Evolutionary conservation across 2,329 filamentous ascomycete species (phyloP).

Genomic region (Fusarium drepaniforme): DNA sequence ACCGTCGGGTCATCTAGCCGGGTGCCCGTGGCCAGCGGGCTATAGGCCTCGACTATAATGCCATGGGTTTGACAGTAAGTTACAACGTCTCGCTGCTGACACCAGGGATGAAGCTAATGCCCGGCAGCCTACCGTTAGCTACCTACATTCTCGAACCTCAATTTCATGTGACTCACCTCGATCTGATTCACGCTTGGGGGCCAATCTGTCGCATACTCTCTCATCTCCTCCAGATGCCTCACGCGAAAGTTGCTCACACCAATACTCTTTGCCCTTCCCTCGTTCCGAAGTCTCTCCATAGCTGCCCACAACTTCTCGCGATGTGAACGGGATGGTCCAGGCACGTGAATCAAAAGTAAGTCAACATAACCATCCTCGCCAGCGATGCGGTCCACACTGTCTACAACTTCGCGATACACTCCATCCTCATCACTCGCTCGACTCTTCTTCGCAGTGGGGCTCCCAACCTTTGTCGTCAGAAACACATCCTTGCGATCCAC

Average conservation of each 20-base stretch:
- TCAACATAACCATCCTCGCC: conserved; percentile 74
- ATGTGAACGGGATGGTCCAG: conserved; percentile 65
- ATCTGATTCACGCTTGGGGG: conserved; percentile 82
- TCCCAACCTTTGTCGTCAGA: conserved; percentile 78
- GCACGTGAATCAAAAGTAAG: conserved; percentile 77
- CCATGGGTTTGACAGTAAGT: conserved; percentile 80
- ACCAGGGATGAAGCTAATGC: conserved; percentile 73
- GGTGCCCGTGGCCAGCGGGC: conserved; percentile 51
- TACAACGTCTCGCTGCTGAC: conserved; percentile 62
- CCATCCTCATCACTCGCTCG: conserved; percentile 59
- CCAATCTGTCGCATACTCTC: conserved; percentile 72
- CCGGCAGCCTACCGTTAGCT: neutral
- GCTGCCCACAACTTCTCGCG: conserved; percentile 75
- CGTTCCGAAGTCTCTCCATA: conserved; percentile 70
- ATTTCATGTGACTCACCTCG: conserved; percentile 63
- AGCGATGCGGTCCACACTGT: conserved; percentile 73
- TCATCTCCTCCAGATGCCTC: conserved; percentile 77
- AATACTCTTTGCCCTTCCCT: conserved; percentile 73
- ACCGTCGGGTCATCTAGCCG: conserved; percentile 67
- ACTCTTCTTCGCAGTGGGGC: conserved; percentile 48
- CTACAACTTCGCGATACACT: conserved; percentile 69
- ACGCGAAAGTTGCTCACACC: conserved; percentile 81
- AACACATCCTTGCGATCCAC: conserved; percentile 72
- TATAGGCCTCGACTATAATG: conserved; percentile 65
- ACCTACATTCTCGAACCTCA: neutral